Evolutionary conservation across 352 stramenopile species (phyloP).

Genomic region (Phytophthora pini): DNA sequence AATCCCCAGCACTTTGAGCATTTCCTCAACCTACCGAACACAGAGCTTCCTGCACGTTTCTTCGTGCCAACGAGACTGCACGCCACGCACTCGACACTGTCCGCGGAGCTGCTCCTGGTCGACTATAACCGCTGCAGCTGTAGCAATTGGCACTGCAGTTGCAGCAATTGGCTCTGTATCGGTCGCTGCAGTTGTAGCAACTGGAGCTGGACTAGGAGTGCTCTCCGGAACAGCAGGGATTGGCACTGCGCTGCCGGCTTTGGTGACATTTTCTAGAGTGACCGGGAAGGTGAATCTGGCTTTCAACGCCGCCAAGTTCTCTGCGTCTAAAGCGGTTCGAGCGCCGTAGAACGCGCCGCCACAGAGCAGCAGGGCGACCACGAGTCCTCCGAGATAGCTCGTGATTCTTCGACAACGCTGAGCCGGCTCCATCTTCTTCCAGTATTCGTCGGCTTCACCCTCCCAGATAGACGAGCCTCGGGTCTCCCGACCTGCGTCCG

Average conservation of each 20-base stretch:
- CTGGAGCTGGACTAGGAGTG: no score
- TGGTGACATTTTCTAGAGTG: constrained; percentile 18
- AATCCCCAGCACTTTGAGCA: neutral
- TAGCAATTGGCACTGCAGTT: neutral
- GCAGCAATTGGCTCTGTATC: neutral
- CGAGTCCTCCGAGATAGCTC: constrained; percentile 33
- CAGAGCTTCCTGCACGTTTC: constrained; percentile 76
- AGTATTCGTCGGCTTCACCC: constrained; percentile 70
- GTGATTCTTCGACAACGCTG: constrained; percentile 46
- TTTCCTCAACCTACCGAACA: constrained; percentile 31
- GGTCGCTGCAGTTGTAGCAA: neutral
- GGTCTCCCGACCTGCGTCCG: constrained; percentile 17
- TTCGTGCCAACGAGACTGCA: constrained; percentile 77
- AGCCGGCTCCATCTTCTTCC: constrained; percentile 75
- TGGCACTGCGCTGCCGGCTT: neutral
- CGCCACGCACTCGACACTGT: constrained; percentile 61
- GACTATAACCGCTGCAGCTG: constrained; percentile 5
- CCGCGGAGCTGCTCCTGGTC: constrained; percentile 54
- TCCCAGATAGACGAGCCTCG: constrained; percentile 67
- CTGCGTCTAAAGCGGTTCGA: constrained; percentile 13
- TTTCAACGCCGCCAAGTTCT: constrained; percentile 26
- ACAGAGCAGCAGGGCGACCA: constrained; percentile 29
- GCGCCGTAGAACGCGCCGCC: constrained; percentile 29
- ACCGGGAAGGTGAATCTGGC: constrained; percentile 15
- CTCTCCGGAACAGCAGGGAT: neutral